Percentiles rank a stretch among this genome's conserved stretches.
Conservation (phyloP, 2,329 filamentous ascomycete genomes). For the Diaporthe sp. region DNA sequence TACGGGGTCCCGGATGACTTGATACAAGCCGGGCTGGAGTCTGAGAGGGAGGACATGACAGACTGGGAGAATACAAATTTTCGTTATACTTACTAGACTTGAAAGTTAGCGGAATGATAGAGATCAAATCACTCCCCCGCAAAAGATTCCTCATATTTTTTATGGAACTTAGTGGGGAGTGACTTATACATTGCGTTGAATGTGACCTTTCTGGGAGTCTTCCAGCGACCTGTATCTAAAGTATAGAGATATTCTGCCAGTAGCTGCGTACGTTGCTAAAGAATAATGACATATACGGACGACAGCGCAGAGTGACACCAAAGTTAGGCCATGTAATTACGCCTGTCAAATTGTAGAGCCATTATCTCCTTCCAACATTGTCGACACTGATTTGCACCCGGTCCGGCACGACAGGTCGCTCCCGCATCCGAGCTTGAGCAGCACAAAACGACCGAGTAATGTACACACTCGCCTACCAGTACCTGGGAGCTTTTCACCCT, state of each 20-base stretch:
- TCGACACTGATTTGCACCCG: background rate
- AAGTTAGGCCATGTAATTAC: background rate
- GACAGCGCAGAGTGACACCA: background rate
- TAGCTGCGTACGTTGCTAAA: background rate
- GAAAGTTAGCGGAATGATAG: background rate
- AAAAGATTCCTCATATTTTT: background rate
- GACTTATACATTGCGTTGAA: background rate
- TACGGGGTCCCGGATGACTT: background rate
- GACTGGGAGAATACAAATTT: constrained; percentile 5
- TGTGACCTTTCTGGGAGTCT: background rate
- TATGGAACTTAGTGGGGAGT: background rate
- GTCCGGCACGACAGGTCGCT: background rate
- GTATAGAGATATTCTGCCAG: background rate
- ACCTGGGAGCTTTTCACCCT: background rate
- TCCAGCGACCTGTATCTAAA: background rate
- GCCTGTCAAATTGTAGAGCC: background rate
- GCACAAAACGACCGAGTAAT: constrained; percentile 1
- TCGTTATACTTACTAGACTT: background rate
- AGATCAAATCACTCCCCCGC: background rate
- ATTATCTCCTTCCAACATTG: background rate
- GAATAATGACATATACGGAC: background rate
- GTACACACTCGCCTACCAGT: background rate
- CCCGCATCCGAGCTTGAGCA: background rate
- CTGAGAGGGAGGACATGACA: constrained; percentile 2
- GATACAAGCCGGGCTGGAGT: constrained; percentile 3